Percentiles rank a stretch among this genome's conserved stretches.
Conservation (phyloP, 345 rosid genomes). For the Hypericum androsaemum region DNA sequence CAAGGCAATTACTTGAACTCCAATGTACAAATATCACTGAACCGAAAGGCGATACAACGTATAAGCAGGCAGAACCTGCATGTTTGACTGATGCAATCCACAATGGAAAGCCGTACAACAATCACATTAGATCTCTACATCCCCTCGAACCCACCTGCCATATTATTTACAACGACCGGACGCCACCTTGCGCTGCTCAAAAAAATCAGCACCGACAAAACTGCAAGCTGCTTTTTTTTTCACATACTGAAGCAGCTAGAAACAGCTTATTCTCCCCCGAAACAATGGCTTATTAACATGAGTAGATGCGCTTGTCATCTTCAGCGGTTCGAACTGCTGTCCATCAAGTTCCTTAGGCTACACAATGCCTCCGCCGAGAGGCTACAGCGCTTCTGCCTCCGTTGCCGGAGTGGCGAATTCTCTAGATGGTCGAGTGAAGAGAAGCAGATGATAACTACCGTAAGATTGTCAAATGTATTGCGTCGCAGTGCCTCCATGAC, state of each 20-base stretch:
- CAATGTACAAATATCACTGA: too few species aligned
- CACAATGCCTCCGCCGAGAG: constrained; percentile 60
- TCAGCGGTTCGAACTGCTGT: constrained; percentile 31
- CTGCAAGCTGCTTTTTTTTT: constrained; percentile 31
- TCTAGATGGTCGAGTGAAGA: constrained; percentile 33
- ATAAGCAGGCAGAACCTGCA: too few species aligned
- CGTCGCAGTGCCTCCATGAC: constrained; percentile 59
- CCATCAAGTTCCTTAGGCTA: constrained; percentile 48
- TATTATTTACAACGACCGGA: constrained; percentile 20
- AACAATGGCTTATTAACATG: too few species aligned
- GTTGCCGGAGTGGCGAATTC: constrained; percentile 26
- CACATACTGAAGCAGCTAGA: constrained; percentile 29
- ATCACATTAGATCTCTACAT: constrained; percentile 10
- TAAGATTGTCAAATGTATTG: constrained; percentile 62
- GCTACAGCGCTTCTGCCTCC: constrained; percentile 45
- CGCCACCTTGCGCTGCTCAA: background rate
- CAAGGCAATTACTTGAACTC: too few species aligned
- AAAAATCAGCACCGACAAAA: constrained; percentile 27
- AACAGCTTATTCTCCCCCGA: constrained; percentile 14
- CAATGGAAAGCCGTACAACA: constrained; percentile 4
- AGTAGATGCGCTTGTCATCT: too few species aligned
- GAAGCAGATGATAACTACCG: constrained; percentile 66
- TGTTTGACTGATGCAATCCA: too few species aligned
- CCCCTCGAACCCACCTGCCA: constrained; percentile 12
- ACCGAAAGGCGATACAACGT: too few species aligned